These are phyloP conservation scores for Auricularia sp. DNA, from an alignment of 768 basidiomycete species.

Conservation along the genomic window DNA sequence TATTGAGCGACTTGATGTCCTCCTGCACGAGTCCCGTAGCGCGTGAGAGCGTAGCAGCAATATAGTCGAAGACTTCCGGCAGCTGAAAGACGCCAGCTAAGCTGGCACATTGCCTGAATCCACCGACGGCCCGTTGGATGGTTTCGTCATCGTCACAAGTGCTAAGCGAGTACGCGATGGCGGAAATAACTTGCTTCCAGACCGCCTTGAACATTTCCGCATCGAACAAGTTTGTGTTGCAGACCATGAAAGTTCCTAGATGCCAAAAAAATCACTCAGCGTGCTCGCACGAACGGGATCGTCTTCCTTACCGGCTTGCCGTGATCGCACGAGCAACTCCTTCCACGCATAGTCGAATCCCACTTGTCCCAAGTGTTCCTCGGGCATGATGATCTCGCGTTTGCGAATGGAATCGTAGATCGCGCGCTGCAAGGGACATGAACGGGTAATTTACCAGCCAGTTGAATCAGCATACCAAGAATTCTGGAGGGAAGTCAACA, in stretches of 20 bases:
- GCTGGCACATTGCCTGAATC: slow-evolving; percentile 94
- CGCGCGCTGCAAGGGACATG: slow-evolving; percentile 45
- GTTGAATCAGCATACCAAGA: slow-evolving; percentile 45
- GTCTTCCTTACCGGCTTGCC: slow-evolving; percentile 51
- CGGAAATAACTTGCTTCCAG: slow-evolving; percentile 90
- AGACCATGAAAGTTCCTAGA: slow-evolving; percentile 49
- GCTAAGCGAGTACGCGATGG: slow-evolving; percentile 91
- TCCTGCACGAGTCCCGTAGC: slow-evolving; percentile 83
- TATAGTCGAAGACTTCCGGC: slow-evolving; percentile 94
- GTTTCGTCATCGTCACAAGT: slow-evolving; percentile 95
- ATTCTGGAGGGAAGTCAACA: slow-evolving; percentile 73
- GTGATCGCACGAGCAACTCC: slow-evolving; percentile 74
- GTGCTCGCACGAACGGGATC: slow-evolving; percentile 4
- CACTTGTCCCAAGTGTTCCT: slow-evolving; percentile 91
- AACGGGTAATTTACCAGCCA: not conserved
- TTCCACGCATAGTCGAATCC: slow-evolving; percentile 99
- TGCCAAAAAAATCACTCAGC: slow-evolving; percentile 17
- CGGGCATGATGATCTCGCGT: slow-evolving; percentile 92
- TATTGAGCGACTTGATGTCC: slow-evolving; percentile 59
- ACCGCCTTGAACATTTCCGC: slow-evolving; percentile 87
- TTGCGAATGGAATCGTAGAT: slow-evolving; percentile 94
- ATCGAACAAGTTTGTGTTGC: slow-evolving; percentile 76
- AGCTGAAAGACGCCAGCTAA: slow-evolving; percentile 81
- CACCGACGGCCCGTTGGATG: slow-evolving; percentile 87
- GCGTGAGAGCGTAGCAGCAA: slow-evolving; percentile 85